These are phyloP conservation scores for Epichloe festucae DNA, from an alignment of 2,329 filamentous ascomycete species.

Conservation along the genomic window DNA sequence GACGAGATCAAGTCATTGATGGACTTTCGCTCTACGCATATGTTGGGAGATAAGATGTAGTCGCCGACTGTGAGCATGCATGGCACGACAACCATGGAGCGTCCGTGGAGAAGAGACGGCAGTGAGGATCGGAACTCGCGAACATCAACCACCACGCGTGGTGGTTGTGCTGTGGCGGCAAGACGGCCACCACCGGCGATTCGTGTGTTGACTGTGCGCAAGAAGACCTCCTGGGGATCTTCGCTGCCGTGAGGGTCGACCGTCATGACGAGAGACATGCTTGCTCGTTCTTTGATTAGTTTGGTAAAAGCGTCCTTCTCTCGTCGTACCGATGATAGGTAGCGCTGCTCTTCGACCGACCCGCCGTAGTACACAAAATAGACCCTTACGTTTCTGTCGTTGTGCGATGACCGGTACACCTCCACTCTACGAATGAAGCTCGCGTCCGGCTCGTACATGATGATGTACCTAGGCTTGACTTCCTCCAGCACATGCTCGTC, in stretches of 20 bases:
- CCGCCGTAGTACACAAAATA: conserved; percentile 96
- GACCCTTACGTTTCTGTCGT: conserved; percentile 74
- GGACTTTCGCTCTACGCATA: conserved; percentile 91
- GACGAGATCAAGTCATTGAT: conserved; percentile 83
- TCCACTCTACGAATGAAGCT: conserved; percentile 90
- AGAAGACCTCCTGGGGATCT: conserved; percentile 81
- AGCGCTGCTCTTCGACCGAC: conserved; percentile 90
- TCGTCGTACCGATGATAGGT: conserved; percentile 75
- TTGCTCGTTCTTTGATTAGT: conserved; percentile 84
- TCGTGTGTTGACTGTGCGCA: conserved; percentile 89
- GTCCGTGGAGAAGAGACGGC: conserved; percentile 80
- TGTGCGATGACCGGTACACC: conserved; percentile 90
- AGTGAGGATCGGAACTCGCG: conserved; percentile 91
- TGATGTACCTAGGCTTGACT: conserved; percentile 80
- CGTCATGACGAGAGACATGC: conserved; percentile 81
- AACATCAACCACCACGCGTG: conserved; percentile 86
- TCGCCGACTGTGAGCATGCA: conserved; percentile 95
- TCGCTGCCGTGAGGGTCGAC: conserved; percentile 55
- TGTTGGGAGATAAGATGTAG: conserved; percentile 81
- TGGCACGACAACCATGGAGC: conserved; percentile 76
- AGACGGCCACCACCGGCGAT: conserved; percentile 88
- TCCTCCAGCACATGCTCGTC: conserved; percentile 96
- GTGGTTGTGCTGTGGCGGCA: conserved; percentile 70
- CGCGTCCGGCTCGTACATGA: conserved; percentile 97
- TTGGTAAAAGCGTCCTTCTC: conserved; percentile 96